Evolutionary conservation across 331 rosid genomes (phyloP), one percentile per base, ranked within the genome.

Genomic region (Phaseolus coccineus): DNA sequence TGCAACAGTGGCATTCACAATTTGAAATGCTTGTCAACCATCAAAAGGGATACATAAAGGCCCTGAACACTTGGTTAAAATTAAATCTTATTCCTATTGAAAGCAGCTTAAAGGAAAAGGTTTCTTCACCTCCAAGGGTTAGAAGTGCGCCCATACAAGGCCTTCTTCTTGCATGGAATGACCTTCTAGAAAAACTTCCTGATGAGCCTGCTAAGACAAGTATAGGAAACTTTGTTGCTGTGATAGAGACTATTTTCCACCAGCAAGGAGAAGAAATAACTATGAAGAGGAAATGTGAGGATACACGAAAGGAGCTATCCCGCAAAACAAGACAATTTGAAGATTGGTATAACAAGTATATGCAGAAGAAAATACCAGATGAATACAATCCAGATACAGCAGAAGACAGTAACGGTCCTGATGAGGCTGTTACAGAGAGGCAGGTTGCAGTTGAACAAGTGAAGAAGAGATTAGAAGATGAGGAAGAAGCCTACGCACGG

Each of bases 111-210:
- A 96, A 80, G 88, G 99, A 93, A 85, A 93, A 90, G 82, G 97
- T 96, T 83, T 96, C 98, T 70, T 91, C 98, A 4, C 99, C 99
- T 5, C 96, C 97, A 62, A 91, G 97, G 80, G 66, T 89, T 75
- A 84, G 53, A 64, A 87, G 66, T 33, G 95, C 98, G 1, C 92
- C 96, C 14, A 86, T 96, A 72, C 91, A 87, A 48, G 82, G 63
- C 19, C 92, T 93, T 77, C 89, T 96, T 79, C 77, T 19, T 14
- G 90, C 80, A 16, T 96, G 99, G 99, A 91, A 91, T n/a, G 92
- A 88, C 61, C 82, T 78, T 64, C 93, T 96, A 22, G 99, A 91
- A 53, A 91, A 87, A 81, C 91, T 96, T 63, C 97, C 96, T 0
- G 97, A 96, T 5, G 98, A 90, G 81, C 82, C 79, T 48, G 94